Conservation (phyloP, 192 early-diverging fungal genomes). For the Backusella macrospora region DNA sequence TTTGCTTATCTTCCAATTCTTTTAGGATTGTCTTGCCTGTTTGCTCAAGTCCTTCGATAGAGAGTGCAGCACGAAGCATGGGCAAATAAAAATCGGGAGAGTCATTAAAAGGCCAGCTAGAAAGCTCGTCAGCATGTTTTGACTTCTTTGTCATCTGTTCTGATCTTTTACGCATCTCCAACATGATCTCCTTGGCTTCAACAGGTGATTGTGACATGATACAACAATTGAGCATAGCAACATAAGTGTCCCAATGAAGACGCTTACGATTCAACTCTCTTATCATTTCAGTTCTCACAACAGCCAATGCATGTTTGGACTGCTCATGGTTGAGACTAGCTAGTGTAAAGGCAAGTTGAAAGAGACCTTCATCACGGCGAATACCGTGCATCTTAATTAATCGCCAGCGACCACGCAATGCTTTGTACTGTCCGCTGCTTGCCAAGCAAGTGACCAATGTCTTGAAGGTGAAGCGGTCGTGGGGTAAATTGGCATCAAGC, state of each 20-base stretch:
- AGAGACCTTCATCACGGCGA: constrained; percentile 32
- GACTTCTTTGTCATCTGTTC: background rate
- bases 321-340: constrained; percentile 32
- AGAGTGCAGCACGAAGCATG: constrained; percentile 16
- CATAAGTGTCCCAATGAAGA: constrained; percentile 24
- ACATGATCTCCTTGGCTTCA: constrained; percentile 23
- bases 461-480: constrained; percentile 41
- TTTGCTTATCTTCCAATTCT: constrained; percentile 24
- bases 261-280: constrained; percentile 14
- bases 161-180: background rate
- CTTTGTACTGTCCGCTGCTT: constrained; percentile 26
- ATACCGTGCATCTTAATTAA: constrained; percentile 35
- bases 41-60: constrained; percentile 6
- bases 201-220: constrained; percentile 27
- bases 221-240: constrained; percentile 41
- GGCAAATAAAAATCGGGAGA: constrained; percentile 21
- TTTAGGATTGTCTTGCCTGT: constrained; percentile 22
- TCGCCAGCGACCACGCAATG: constrained; percentile 39
- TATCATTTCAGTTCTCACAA: constrained; percentile 31
- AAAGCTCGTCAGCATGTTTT: background rate
- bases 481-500: constrained; percentile 34
- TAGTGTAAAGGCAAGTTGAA: constrained; percentile 35
- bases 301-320: constrained; percentile 34
- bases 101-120: background rate
- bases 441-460: constrained; percentile 41